Conservation (phyloP, 345 rosid species). For the Gossypium bickii region DNA sequence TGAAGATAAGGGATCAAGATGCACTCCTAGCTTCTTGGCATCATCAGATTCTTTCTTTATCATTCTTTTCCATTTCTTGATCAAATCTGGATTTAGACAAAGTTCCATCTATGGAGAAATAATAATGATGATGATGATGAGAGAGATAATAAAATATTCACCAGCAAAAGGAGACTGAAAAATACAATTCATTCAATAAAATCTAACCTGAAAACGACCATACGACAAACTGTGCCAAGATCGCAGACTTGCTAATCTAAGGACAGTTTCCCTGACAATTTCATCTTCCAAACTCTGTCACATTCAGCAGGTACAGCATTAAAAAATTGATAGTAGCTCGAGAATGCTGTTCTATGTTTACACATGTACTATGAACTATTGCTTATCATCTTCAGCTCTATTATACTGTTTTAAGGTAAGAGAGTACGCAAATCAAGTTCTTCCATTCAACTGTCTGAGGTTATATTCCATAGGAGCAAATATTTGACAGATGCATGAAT, state of each 20-base stretch:
- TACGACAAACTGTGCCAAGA: constrained; percentile 92
- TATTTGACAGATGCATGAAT: background rate
- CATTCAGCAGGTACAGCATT: constrained; percentile 19
- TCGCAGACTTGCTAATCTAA: constrained; percentile 72
- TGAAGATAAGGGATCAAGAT: constrained; percentile 52
- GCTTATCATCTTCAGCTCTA: background rate
- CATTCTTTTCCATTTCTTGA: constrained; percentile 86
- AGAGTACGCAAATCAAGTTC: background rate
- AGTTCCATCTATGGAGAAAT: constrained; percentile 74
- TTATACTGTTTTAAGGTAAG: background rate
- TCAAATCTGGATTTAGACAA: constrained; percentile 72
- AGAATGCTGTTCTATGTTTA: background rate
- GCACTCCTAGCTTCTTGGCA: constrained; percentile 48
- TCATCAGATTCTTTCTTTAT: constrained; percentile 75
- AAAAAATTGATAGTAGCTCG: background rate
- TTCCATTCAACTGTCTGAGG: background rate
- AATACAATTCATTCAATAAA: constrained; percentile 1
- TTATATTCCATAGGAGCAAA: background rate
- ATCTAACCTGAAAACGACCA: constrained; percentile 87
- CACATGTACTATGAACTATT: background rate
- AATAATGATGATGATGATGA: no score
- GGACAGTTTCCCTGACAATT: constrained; percentile 75
- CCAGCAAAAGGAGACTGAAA: background rate
- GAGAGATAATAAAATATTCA: constrained; percentile 13
- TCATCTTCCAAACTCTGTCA: constrained; percentile 95